Evolutionary conservation across 1,139 yeast genomes (phyloP).

Genomic region (Pneumocystis murina): DNA sequence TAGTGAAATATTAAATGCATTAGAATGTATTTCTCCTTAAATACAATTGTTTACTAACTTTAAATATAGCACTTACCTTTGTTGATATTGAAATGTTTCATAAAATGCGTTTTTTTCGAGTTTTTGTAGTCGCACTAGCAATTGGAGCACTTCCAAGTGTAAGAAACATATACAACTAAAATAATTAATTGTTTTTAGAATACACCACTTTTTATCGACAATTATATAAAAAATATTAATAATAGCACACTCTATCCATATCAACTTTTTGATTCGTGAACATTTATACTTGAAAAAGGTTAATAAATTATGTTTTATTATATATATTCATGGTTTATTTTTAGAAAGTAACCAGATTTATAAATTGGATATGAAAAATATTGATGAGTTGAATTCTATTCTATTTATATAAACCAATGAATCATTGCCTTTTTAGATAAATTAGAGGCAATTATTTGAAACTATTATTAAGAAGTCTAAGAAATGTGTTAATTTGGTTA

Average conservation of each 20-base stretch:
- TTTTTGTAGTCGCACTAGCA: background rate
- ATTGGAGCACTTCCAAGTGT: background rate
- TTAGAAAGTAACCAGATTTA: constrained; percentile 20
- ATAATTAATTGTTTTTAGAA: background rate
- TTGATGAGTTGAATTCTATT: constrained; percentile 67
- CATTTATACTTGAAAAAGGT: constrained; percentile 34
- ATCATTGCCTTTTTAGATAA: constrained; percentile 47
- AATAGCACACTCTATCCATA: constrained; percentile 12
- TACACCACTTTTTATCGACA: too few species aligned
- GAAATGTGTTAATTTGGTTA: constrained; percentile 55
- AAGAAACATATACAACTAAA: background rate
- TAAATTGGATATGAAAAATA: constrained; percentile 44
- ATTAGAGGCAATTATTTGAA: constrained; percentile 28
- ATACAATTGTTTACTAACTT: background rate
- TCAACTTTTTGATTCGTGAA: constrained; percentile 35
- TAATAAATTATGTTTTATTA: constrained; percentile 25
- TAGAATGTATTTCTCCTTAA: background rate
- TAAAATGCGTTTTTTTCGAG: background rate
- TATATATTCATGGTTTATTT: background rate
- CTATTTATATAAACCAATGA: constrained; percentile 63
- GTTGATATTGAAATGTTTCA: background rate
- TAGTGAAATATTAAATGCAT: background rate
- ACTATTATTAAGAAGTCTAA: constrained; percentile 45
- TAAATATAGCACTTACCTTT: background rate
- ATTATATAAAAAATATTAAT: background rate